Evolutionary conservation across 208 protist species (phyloP), one percentile per base, ranked within the genome.

Genomic region (Sergeia podlipaevii): DNA sequence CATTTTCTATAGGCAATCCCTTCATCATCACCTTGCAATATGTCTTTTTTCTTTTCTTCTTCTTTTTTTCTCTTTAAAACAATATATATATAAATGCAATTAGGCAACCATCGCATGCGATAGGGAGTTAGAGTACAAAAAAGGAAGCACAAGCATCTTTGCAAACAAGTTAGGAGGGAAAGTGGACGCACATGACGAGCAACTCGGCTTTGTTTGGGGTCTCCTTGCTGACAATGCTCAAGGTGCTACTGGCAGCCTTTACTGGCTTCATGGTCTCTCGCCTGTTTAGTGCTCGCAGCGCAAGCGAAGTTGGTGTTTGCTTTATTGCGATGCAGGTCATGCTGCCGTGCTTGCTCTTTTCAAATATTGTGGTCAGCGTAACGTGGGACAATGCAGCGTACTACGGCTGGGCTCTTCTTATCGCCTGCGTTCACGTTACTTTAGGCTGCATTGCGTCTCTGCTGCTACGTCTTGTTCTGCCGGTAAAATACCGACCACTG

Each of bases 281-380:
- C 18, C 72, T 79, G 43, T 84, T 84, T 34, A 27, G 37, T 4
- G 33, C 52, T 6, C 60, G 47, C 2, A 46, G 74, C 28, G 36
- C 56, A 30, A 85, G 65, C 26, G 50, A 74, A 38, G 75, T 72
- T 21, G 79, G 79, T 6, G 56, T 91, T 15, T 80, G 65, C 44
- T 73, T 74, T 51, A 79, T 91, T 27, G 71, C 76, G 21, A 61
- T 78, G 27, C 55, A 59, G 7, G 72, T 91, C 1, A 74, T 91
- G 21, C 68, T 91, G 30, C 84, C 84, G 8, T 87, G 76, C 52
- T 63, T 91, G 28, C 61, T 88, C 18, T 88, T 88, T 39, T 63
- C 71, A 0, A 88, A 83, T 33, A 69, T 91, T 2, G 79, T 74
- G 11, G 41, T 86, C 4, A 63, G 60, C 24, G 66, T 91, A n/a